Evolutionary conservation across 169 alveolate species (phyloP).

Genomic region (Eimeria praecox): DNA sequence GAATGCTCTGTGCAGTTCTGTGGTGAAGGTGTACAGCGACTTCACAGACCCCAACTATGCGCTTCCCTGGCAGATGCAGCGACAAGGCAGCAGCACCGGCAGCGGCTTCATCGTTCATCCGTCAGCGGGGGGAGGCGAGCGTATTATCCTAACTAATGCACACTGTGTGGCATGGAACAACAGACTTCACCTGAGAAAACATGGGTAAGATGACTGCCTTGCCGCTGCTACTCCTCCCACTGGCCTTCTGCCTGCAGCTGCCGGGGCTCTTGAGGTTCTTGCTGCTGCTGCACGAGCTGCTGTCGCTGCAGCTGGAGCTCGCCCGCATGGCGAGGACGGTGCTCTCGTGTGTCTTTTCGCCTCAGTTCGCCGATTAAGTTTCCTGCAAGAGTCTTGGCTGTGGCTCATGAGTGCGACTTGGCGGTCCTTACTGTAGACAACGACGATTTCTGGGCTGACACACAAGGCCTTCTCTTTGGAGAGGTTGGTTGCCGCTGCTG

Average conservation of each 20-base stretch:
- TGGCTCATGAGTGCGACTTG: slow-evolving; percentile 92
- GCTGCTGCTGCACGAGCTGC: slow-evolving; percentile 11
- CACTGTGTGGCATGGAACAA: slow-evolving; percentile 89
- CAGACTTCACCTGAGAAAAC: slow-evolving; percentile 88
- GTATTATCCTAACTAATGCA: slow-evolving; percentile 88
- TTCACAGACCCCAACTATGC: slow-evolving; percentile 91
- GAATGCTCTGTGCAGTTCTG: slow-evolving; percentile 82
- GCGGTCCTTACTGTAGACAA: slow-evolving; percentile 90
- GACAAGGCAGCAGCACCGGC: slow-evolving; percentile 90
- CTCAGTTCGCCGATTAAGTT: slow-evolving; percentile 84
- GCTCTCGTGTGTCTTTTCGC: not conserved
- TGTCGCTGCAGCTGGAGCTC: not conserved
- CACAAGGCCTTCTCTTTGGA: slow-evolving; percentile 88
- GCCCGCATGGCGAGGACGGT: not conserved
- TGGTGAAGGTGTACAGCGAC: slow-evolving; percentile 90
- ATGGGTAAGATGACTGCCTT: slow-evolving; percentile 84
- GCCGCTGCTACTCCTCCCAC: not conserved
- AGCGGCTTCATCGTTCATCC: slow-evolving; percentile 63
- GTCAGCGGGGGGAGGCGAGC: slow-evolving; percentile 1
- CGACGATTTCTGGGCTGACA: slow-evolving; percentile 88
- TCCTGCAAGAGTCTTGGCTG: slow-evolving; percentile 86
- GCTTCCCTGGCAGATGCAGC: slow-evolving; percentile 91
- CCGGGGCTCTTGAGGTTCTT: not conserved
- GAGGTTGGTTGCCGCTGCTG: slow-evolving; percentile 66
- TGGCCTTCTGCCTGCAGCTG: not conserved